phyloP scores from a whole-genome alignment of 257 asterid genomes.

The Gentiana macrophylla region DNA sequence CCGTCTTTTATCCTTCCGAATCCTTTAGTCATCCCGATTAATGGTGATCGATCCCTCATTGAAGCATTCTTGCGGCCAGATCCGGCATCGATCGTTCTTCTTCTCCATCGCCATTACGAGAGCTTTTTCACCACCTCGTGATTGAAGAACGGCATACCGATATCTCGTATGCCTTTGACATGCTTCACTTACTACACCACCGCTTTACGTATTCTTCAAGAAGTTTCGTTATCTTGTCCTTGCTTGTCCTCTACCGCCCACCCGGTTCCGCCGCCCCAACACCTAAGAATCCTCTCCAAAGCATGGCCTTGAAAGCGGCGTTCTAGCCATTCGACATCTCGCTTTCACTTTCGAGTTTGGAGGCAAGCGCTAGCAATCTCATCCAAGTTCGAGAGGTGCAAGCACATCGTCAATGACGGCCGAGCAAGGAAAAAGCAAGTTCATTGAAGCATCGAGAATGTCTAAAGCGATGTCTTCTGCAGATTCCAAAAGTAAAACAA shows the following conservation, averaged over 20 bases:
- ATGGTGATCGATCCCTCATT: slow-evolving; percentile 63
- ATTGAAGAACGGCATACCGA: slow-evolving; percentile 85
- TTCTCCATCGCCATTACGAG: slow-evolving; percentile 99
- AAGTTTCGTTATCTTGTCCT: slow-evolving; percentile 93
- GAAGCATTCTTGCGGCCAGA: slow-evolving; percentile 63
- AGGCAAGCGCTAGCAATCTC: slow-evolving; percentile 57
- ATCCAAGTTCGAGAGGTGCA: slow-evolving; percentile 76
- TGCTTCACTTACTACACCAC: slow-evolving; percentile 83
- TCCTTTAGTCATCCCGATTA: slow-evolving; percentile 94
- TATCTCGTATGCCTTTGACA: slow-evolving; percentile 91
- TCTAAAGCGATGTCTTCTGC: slow-evolving; percentile 96
- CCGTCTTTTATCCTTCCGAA: slow-evolving; percentile 79
- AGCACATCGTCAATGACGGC: slow-evolving; percentile 90
- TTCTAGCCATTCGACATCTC: slow-evolving; percentile 51
- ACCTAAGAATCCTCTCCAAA: slow-evolving; percentile 96
- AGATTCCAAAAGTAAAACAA: slow-evolving; percentile 74
- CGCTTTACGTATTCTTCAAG: slow-evolving; percentile 91
- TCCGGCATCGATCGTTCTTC: slow-evolving; percentile 84
- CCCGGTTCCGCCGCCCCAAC: slow-evolving; percentile 99
- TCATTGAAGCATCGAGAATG: slow-evolving; percentile 78
- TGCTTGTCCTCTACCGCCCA: slow-evolving; percentile 99
- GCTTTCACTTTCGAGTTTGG: slow-evolving; percentile 64
- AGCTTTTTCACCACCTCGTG: slow-evolving; percentile 97
- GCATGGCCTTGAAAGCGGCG: slow-evolving; percentile 81
- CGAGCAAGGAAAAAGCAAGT: slow-evolving; percentile 75